phyloP scores from a whole-genome alignment of 805 yeast species.

The Phaffomyces opuntiae region DNA sequence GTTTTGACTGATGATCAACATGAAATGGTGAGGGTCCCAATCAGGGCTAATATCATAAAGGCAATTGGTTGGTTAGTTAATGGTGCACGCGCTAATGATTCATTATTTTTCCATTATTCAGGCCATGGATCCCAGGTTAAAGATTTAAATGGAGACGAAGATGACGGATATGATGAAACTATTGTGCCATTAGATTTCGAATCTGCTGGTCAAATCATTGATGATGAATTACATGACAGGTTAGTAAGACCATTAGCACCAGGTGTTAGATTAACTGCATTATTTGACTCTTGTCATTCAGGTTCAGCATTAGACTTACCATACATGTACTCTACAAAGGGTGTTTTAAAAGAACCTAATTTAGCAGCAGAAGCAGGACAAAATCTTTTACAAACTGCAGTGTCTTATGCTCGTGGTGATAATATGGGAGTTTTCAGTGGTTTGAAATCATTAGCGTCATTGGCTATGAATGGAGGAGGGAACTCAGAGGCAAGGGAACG shows the following conservation, averaged over 20 bases:
- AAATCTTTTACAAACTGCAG: constrained; percentile 53
- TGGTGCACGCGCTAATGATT: constrained; percentile 70
- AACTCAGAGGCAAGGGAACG: constrained; percentile 32
- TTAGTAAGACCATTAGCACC: constrained; percentile 63
- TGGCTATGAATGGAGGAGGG: constrained; percentile 32
- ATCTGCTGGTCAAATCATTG: constrained; percentile 58
- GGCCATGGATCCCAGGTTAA: constrained; percentile 79
- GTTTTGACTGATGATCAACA: constrained; percentile 51
- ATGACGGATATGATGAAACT: constrained; percentile 64
- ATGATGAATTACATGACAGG: constrained; percentile 66
- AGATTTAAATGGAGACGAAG: constrained; percentile 71
- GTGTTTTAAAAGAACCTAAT: constrained; percentile 76
- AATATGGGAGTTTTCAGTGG: constrained; percentile 34
- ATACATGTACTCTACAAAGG: constrained; percentile 73
- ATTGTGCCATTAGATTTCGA: constrained; percentile 72
- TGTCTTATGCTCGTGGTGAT: constrained; percentile 57
- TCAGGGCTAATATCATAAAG: constrained; percentile 59
- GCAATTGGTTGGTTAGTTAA: constrained; percentile 80
- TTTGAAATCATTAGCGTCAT: constrained; percentile 34
- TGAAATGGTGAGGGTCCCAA: constrained; percentile 48
- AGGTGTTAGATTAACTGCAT: constrained; percentile 72
- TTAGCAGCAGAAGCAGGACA: constrained; percentile 68
- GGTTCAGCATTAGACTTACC: constrained; percentile 82
- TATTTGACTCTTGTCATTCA: constrained; percentile 83
- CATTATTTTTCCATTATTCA: constrained; percentile 74